A percentile compares a stretch with the other conserved stretches of the same genome.
These are phyloP conservation scores for Choanephora cucurbitarum DNA, from an alignment of 371 early-diverging fungal genomes.

Conservation along the genomic window DNA sequence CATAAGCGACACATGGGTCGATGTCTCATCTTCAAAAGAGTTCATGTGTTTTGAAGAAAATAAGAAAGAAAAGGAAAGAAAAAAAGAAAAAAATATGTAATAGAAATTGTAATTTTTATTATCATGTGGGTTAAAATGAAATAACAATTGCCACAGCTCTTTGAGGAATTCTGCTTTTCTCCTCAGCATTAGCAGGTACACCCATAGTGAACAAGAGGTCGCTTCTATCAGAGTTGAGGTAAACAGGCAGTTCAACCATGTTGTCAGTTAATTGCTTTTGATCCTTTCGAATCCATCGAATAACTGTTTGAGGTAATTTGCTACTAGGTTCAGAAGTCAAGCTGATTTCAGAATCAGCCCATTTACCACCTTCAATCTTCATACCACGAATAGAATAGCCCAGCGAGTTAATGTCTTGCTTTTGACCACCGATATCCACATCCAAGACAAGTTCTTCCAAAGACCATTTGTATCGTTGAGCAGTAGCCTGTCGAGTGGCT, in stretches of 20 bases:
- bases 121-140: constrained; percentile 37
- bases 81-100: not conserved
- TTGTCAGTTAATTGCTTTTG: constrained; percentile 18
- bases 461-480: constrained; percentile 69
- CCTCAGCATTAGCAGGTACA: constrained; percentile 43
- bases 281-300: constrained; percentile 54
- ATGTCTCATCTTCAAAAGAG: constrained; percentile 20
- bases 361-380: constrained; percentile 72
- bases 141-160: constrained; percentile 75
- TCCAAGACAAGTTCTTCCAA: constrained; percentile 67
- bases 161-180: constrained; percentile 63
- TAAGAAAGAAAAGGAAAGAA: constrained; percentile 1
- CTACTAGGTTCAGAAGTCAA: constrained; percentile 54
- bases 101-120: constrained; percentile 1
- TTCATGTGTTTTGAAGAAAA: constrained; percentile 4
- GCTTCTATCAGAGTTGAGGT: constrained; percentile 79
- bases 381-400: constrained; percentile 51
- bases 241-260: constrained; percentile 71
- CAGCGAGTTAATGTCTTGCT: constrained; percentile 10
- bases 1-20: constrained; percentile 34
- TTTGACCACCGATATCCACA: constrained; percentile 43
- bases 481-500: constrained; percentile 87
- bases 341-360: constrained; percentile 50
- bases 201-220: constrained; percentile 75
- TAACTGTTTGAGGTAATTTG: constrained; percentile 42